phyloP scores from a whole-genome alignment of 164 flowering plant genomes.

The Taxillus chinensis region DNA sequence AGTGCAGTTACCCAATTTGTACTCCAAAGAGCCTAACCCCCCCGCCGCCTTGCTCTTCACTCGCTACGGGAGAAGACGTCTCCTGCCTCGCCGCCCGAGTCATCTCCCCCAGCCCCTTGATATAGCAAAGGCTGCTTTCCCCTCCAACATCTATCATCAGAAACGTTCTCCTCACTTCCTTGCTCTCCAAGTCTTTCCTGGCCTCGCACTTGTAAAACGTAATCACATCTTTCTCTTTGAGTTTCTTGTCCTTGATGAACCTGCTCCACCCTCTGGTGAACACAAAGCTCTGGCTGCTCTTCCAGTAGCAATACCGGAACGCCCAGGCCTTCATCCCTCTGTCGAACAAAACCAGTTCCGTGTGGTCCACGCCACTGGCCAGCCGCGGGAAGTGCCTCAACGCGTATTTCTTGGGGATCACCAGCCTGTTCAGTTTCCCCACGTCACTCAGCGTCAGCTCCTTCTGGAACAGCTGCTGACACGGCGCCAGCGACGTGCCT shows the following conservation, averaged over 20 bases:
- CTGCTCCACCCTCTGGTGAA: constrained; percentile 73
- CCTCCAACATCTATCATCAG: constrained; percentile 22
- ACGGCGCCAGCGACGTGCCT: neutral
- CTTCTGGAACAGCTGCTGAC: constrained; percentile 58
- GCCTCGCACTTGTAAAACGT: constrained; percentile 30
- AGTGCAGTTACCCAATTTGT: constrained; percentile 12
- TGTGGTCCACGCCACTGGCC: constrained; percentile 17
- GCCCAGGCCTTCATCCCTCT: constrained; percentile 40
- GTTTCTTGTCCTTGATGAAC: constrained; percentile 54
- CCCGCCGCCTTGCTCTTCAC: neutral
- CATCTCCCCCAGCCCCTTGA: neutral
- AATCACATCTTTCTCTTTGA: constrained; percentile 44
- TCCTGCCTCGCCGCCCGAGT: neutral
- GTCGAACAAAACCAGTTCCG: constrained; percentile 39
- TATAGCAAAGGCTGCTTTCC: neutral
- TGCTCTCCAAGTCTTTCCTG: neutral
- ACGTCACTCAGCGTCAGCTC: constrained; percentile 90
- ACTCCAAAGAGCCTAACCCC: constrained; percentile 33
- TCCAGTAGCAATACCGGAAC: constrained; percentile 80
- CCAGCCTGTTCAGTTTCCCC: constrained; percentile 77
- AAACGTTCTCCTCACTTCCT: constrained; percentile 5
- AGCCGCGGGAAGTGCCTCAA: constrained; percentile 37
- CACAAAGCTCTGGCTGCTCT: constrained; percentile 77
- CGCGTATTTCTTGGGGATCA: constrained; percentile 74
- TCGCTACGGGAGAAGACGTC: neutral